A percentile compares a stretch with the other conserved stretches of the same genome.
These are phyloP conservation scores for Phyllachora maydis DNA, from an alignment of 2,329 filamentous ascomycete species.

Conservation along the genomic window DNA sequence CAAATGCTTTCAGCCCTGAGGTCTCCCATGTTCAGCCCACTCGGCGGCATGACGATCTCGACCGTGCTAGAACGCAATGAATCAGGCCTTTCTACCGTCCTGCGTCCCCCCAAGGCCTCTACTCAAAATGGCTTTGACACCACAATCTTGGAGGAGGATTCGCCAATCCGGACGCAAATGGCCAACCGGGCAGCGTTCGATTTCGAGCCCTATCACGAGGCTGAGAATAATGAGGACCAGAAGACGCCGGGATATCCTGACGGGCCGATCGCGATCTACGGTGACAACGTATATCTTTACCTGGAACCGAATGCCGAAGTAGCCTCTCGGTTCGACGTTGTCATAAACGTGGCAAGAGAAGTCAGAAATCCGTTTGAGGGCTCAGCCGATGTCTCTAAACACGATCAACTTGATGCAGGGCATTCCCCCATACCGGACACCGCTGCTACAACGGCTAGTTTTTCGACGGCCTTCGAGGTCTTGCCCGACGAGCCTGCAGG, in stretches of 20 bases:
- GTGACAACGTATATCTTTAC: conserved; percentile 58
- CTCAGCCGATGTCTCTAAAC: too few species aligned
- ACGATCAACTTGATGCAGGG: conserved; percentile 8
- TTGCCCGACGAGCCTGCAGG: conserved; percentile 17
- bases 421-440: conserved; percentile 31
- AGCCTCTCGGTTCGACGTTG: conserved; percentile 57
- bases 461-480: conserved; percentile 39
- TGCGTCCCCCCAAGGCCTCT: conserved; percentile 25
- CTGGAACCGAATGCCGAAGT: conserved; percentile 62
- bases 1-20: conserved; percentile 40
- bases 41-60: conserved; percentile 43
- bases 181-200: conserved; percentile 37
- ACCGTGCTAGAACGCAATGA: conserved; percentile 38
- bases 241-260: conserved; percentile 70
- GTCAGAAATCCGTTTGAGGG: conserved; percentile 53
- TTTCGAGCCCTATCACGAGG: conserved; percentile 40
- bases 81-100: conserved; percentile 35
- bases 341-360: conserved; percentile 71
- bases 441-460: conserved; percentile 33
- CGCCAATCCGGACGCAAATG: conserved; percentile 38
- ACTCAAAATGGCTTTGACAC: conserved; percentile 14
- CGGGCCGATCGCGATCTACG: conserved; percentile 65
- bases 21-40: conserved; percentile 37
- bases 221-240: conserved; percentile 56
- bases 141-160: conserved; percentile 32